These are phyloP conservation scores for Lithohypha guttulata DNA, from an alignment of 2,329 filamentous ascomycete species.

Conservation along the genomic window DNA sequence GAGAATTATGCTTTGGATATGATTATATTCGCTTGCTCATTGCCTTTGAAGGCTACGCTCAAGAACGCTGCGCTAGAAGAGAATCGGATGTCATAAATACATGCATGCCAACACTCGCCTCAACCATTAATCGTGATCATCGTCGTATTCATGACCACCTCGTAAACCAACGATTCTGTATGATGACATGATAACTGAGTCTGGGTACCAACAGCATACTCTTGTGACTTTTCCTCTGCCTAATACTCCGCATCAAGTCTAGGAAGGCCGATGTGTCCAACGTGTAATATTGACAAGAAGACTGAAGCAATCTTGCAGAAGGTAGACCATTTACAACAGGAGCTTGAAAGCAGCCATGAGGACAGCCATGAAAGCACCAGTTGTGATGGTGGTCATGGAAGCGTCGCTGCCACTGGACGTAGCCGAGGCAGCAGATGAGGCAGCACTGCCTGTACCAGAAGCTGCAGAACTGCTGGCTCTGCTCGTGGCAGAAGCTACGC, in stretches of 20 bases:
- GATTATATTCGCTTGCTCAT: constrained; percentile 3
- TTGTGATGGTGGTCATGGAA: constrained; percentile 39
- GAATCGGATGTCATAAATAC: neutral
- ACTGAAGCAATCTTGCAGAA: no score
- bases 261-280: constrained; percentile 4
- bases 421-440: constrained; percentile 23
- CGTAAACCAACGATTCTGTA: neutral
- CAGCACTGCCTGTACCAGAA: constrained; percentile 23
- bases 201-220: no score
- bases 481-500: constrained; percentile 26
- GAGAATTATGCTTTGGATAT: neutral
- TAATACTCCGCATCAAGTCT: neutral
- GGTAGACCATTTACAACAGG: constrained; percentile 46
- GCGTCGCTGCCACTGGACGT: constrained; percentile 33
- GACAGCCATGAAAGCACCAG: constrained; percentile 41
- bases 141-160: constrained; percentile 3
- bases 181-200: no score
- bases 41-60: neutral
- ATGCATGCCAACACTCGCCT: neutral
- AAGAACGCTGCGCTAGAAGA: constrained; percentile 8
- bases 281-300: constrained; percentile 5
- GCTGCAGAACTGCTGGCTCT: constrained; percentile 25
- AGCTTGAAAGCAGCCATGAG: constrained; percentile 48
- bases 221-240: neutral
- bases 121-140: constrained; percentile 8